Evolutionary conservation across 495 filamentous ascomycete species (phyloP), one percentile per base, ranked within the genome.

Genomic region (Jackrogersella minutella): DNA sequence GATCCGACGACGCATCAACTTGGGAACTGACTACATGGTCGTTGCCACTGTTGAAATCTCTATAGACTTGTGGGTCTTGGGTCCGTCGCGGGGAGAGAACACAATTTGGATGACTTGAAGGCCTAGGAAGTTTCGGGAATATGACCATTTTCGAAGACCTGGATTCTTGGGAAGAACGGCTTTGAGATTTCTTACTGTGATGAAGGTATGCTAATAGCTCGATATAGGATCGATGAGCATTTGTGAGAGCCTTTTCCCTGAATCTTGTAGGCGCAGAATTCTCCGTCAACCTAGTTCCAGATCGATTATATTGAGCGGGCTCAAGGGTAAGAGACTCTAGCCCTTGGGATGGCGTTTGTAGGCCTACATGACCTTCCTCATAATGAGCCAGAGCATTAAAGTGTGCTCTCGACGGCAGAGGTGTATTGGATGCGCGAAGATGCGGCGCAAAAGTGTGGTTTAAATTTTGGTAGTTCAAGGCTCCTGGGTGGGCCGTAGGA

Each of bases 211-310:
- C 80, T 19, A 98, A 79, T 2, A 99, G 85, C 68, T 97, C 91
- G 34, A 93, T 86, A 78, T 99, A 98, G 19, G 94, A 87, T 51
- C 85, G 84, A 73, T 97, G 91, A 28, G 95, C 95, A 86, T 90
- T 93, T 13, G 88, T 83, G 41, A 97, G 81, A 5, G 90, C 87
- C 64, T 89, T 90, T 73, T 97, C 94, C 64, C 90, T 90, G 73
- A 91, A 93, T 64, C 87, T 85, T 4, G 80, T 76, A 69, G 86
- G 90, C 9, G 73, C 58, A 22, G 77, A 71, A 37, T 68, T 67
- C 10, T 75, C 74, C 5, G 60, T 58, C 16, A 66, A 13, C 11
- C 52, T 58, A n/a, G 43, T 11, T 28, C 52, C 47, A 11, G 28
- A 46, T 31, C 46, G 44, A 10, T 33, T 44, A 62, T 68, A 71